phyloP scores from a whole-genome alignment of 2,329 filamentous ascomycete genomes.

The Alternaria brassicicola region DNA sequence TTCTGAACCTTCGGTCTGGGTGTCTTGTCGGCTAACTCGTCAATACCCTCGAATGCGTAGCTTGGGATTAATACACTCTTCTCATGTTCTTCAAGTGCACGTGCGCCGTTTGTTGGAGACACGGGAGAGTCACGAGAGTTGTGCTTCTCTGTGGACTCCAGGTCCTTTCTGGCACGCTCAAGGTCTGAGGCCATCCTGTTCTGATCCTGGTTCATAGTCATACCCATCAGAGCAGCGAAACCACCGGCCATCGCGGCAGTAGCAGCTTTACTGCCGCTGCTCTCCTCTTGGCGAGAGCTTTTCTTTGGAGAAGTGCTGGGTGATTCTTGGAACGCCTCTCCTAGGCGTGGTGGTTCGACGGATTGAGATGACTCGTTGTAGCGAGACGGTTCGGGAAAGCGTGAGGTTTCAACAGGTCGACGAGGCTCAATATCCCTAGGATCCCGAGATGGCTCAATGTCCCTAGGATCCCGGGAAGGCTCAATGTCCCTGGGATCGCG shows the following conservation, averaged over 20 bases:
- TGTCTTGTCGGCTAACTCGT: constrained; percentile 47
- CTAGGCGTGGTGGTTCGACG: neutral
- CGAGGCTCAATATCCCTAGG: constrained; percentile 2
- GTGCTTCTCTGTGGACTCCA: constrained; percentile 33
- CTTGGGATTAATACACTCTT: constrained; percentile 35
- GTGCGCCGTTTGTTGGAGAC: constrained; percentile 28
- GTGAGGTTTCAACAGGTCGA: neutral
- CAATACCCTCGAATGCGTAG: constrained; percentile 43
- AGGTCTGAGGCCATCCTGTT: constrained; percentile 40
- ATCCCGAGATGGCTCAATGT: neutral
- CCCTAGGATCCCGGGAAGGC: constrained; percentile 5
- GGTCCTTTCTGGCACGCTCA: constrained; percentile 33
- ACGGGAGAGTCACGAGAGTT: constrained; percentile 13
- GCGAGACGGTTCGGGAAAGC: neutral
- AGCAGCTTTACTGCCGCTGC: constrained; percentile 24
- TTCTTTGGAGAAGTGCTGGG: constrained; percentile 11
- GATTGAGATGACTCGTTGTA: neutral
- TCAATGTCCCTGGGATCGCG: constrained; percentile 38
- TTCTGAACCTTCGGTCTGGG: constrained; percentile 57
- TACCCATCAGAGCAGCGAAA: constrained; percentile 42
- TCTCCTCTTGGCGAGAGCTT: constrained; percentile 13
- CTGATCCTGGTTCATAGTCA: constrained; percentile 42
- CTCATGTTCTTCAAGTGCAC: constrained; percentile 20
- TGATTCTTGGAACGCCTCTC: constrained; percentile 1
- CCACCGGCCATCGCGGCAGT: constrained; percentile 40